Evolutionary conservation across 1,284 basidiomycete genomes (phyloP).

Genomic region (Takashimella koratensis): DNA sequence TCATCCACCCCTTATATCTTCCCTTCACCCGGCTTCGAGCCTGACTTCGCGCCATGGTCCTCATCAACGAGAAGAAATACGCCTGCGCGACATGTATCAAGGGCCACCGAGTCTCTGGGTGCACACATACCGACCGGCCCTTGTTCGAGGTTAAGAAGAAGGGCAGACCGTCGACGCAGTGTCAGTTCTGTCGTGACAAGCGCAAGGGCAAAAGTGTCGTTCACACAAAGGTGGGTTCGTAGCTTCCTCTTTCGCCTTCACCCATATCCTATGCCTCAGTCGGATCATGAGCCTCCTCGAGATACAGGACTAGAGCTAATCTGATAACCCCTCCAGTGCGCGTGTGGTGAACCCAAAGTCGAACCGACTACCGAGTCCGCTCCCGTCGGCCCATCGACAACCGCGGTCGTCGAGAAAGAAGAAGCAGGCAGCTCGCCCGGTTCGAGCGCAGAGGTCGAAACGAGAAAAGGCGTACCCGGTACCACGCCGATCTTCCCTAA

Average conservation of each 20-base stretch:
- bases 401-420: constrained; percentile 14
- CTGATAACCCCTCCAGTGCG: constrained; percentile 28
- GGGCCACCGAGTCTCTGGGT: constrained; percentile 72
- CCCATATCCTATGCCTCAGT: too few species aligned
- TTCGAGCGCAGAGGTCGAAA: constrained; percentile 15
- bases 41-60: constrained; percentile 58
- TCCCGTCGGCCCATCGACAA: constrained; percentile 53
- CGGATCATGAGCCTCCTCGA: too few species aligned
- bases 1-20: neutral
- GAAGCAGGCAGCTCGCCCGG: neutral
- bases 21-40: too few species aligned
- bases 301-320: neutral
- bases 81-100: constrained; percentile 75
- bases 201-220: constrained; percentile 58
- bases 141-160: constrained; percentile 77
- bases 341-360: constrained; percentile 31
- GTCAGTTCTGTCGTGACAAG: constrained; percentile 68
- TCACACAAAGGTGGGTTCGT: constrained; percentile 38
- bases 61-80: constrained; percentile 68
- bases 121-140: constrained; percentile 69
- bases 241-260: constrained; percentile 26
- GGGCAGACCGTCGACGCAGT: constrained; percentile 72
- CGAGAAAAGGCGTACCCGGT: constrained; percentile 41
- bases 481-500: constrained; percentile 46
- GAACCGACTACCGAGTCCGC: constrained; percentile 7